Base-by-base conservation (phyloP, 2,329 filamentous ascomycete species). In the Phaeosphaeria sp. region DNA sequence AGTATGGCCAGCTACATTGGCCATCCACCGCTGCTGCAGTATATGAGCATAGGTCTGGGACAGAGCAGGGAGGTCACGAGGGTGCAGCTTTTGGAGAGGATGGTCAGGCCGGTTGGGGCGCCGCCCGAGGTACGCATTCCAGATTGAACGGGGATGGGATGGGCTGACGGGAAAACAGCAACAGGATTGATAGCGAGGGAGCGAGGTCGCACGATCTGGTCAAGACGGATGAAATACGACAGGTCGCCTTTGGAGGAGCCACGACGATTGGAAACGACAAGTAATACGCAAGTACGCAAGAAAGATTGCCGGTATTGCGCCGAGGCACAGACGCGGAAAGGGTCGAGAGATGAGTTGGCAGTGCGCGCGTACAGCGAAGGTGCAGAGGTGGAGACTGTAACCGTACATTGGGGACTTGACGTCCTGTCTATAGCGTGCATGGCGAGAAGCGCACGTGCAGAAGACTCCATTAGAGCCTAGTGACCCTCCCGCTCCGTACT, bases 31-130 rank as follows among this genome's bases (percentile, higher is more conserved):
- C 84, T 97, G 59, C 84, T 98, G 17, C 88, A 91, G 40, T 97
- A 97, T 78, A 93, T 97, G 83, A 86, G 91, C 18, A 88, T 98
- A 49, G 94, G 93, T 0, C 88, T 96, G 81, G 95, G 95, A 48
- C 92, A 96, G 77, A 86, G 91, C 6, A 84, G 89, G 56, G 89
- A 93, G 77, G 92, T 93, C 77, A 87, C 95, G 52, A 85, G 93
- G 62, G 87, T 90, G 15, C 84, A 88, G 77, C 85, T 97, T 81
- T 89, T 98, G 68, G 90, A 96, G 74, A 83, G 85, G 68, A 89
- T 89, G 86, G 82, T 89, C 25, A 80, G 87, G 63, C 88, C 88
- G 11, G 88, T 87, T 62, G 86, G 89, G 40, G 84, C 86, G 69
- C 87, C 88, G 61, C 87, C 87, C 43, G 86, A 87, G 81, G 86